Evolutionary conservation across 2,329 filamentous ascomycete species (phyloP), one percentile per base, ranked within the genome.

Genomic region (Capronia coronata): DNA sequence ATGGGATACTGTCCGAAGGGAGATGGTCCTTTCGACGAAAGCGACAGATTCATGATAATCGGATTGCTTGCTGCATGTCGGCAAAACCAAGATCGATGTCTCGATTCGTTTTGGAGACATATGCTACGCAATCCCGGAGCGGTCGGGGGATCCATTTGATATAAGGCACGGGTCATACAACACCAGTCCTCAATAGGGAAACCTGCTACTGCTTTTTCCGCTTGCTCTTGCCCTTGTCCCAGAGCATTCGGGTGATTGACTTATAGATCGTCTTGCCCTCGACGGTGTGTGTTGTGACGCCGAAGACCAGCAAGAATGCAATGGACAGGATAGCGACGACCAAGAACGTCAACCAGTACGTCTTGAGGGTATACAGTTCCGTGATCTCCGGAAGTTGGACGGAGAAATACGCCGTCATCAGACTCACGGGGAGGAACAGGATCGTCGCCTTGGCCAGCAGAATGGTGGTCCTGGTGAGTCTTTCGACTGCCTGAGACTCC

Each of bases 401-500:
- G 4, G 80, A 82, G 64, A 87, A 89, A 65, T 87, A 89, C 25
- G 74, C 79, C 2, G 84, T 87, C 78, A 88, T 82, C 42, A 88
- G 75, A 57, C 77, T 83, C 52, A 88, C 82, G 0, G 85, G 85
- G 48, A 88, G 73, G 68, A 89, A 89, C 44, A 88, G 71, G 34
- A 88, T 84, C 10, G 82, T 86, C 4, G 84, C 78, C 63, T 89
- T 88, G 40, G 83, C 84, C 9, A 89, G 72, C 3, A 89, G 69
- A 3, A 87, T 79, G 2, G 84, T 86, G 55, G 84, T 82, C 49
- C 84, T 74, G 0, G 84, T 87, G 16, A 89, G 74, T 16, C 82
- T 76, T 51, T 86, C 84, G 9, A 87, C 84, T 2, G 80, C 79
- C 56, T 81, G 77, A 0, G 83, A 86, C 64, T 88, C 83, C 63